phyloP scores from a whole-genome alignment of 1,139 yeast species.

The Scheffersomyces titani region DNA sequence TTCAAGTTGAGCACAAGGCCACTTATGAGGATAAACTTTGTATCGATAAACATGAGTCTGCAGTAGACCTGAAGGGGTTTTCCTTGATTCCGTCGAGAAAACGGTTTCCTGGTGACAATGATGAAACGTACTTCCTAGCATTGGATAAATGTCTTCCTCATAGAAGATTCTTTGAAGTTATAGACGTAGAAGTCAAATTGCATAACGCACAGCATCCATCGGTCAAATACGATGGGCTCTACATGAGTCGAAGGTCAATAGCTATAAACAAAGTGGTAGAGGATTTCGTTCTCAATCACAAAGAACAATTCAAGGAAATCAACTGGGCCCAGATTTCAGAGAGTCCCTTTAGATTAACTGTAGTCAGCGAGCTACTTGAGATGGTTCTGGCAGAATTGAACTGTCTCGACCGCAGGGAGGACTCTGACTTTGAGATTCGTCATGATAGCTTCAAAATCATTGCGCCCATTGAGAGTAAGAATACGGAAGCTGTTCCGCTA shows the following conservation, averaged over 20 bases:
- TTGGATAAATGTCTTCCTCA: constrained; percentile 80
- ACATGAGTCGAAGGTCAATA: constrained; percentile 48
- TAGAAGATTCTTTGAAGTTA: constrained; percentile 52
- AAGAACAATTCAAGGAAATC: constrained; percentile 11
- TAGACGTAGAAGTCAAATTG: constrained; percentile 29
- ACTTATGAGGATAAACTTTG: background rate
- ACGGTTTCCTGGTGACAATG: background rate
- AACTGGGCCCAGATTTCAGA: constrained; percentile 7
- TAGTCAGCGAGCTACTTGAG: constrained; percentile 21
- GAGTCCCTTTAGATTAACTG: constrained; percentile 4
- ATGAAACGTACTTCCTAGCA: constrained; percentile 65
- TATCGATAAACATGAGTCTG: background rate
- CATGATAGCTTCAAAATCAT: constrained; percentile 27
- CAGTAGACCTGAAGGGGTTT: background rate
- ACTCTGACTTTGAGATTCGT: constrained; percentile 15
- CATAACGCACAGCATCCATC: constrained; percentile 24
- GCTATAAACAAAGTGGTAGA: constrained; percentile 50
- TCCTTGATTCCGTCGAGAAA: background rate
- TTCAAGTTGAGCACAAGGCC: background rate
- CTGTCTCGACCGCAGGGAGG: constrained; percentile 12
- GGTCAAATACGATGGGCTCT: constrained; percentile 21
- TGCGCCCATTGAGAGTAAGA: constrained; percentile 28
- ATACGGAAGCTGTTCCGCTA: constrained; percentile 14
- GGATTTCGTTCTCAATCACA: constrained; percentile 15
- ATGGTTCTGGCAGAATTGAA: constrained; percentile 22